phyloP scores from a whole-genome alignment of 1,284 basidiomycete species.

The Bothia castanella region DNA sequence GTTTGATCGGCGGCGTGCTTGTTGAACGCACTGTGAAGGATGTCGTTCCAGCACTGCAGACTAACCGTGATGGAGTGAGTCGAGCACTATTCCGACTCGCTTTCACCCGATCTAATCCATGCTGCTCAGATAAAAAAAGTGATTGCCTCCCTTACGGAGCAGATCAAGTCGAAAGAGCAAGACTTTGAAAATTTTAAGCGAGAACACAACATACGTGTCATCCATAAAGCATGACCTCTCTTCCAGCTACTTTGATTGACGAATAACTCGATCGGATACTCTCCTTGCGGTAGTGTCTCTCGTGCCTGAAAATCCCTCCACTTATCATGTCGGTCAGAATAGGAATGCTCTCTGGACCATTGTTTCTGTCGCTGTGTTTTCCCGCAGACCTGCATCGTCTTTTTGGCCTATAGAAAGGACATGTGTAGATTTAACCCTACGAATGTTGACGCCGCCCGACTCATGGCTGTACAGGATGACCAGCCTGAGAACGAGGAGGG shows the following conservation, averaged over 20 bases:
- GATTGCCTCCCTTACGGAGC: slow-evolving; percentile 69
- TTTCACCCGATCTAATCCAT: slow-evolving; percentile 6
- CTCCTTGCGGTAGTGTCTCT: slow-evolving; percentile 1
- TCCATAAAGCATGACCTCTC: slow-evolving; percentile 34
- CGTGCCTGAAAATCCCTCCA: background rate
- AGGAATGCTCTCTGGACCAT: background rate
- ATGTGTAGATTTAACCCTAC: background rate
- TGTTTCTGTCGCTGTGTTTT: background rate
- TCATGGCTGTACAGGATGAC: slow-evolving; percentile 1
- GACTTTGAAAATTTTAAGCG: slow-evolving; percentile 81
- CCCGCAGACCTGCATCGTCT: background rate
- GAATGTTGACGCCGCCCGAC: background rate
- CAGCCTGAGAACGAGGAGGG: slow-evolving; percentile 1
- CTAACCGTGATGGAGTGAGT: slow-evolving; percentile 79
- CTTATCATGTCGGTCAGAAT: background rate
- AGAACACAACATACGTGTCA: slow-evolving; percentile 76
- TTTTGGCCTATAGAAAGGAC: background rate
- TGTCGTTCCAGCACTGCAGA: slow-evolving; percentile 85
- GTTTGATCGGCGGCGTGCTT: slow-evolving; percentile 92
- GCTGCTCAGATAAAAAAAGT: slow-evolving; percentile 70
- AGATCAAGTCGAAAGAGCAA: slow-evolving; percentile 84
- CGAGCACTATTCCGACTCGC: background rate
- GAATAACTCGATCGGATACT: background rate
- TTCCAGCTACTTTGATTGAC: slow-evolving; percentile 1
- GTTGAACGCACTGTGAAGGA: slow-evolving; percentile 96